phyloP scores from a whole-genome alignment of 2,329 filamentous ascomycete species.

The Ceratocystiopsis minuta region DNA sequence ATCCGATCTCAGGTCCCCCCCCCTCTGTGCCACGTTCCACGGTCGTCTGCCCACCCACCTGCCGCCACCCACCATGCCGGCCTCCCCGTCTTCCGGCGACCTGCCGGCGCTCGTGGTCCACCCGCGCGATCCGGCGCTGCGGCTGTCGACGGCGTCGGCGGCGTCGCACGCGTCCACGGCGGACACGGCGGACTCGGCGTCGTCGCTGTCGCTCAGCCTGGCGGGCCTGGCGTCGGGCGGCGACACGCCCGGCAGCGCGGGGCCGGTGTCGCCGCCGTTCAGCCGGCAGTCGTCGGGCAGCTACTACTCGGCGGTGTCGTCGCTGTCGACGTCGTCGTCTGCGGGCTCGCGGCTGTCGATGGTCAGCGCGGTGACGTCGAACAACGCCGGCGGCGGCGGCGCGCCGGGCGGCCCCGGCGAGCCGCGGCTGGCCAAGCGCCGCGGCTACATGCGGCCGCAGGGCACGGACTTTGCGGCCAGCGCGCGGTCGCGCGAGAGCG shows the following conservation, averaged over 20 bases:
- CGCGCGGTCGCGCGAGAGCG: conserved; percentile 77
- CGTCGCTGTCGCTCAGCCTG: conserved; percentile 38
- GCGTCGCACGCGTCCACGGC: no score
- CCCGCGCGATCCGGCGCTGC: no score
- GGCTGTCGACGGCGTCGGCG: no score
- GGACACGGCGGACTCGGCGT: conserved; percentile 22
- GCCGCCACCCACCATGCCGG: no score
- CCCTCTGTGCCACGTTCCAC: no score
- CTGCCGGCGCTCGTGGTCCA: no score
- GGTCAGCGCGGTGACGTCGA: conserved; percentile 25
- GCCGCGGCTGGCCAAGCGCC: conserved; percentile 29
- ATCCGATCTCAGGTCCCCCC: no score
- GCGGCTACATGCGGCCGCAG: conserved; percentile 77
- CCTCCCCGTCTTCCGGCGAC: no score
- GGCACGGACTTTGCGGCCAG: conserved; percentile 81
- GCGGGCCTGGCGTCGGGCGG: conserved; percentile 27
- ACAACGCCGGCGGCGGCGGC: conserved; percentile 17
- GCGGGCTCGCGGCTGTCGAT: conserved; percentile 43
- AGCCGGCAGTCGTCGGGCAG: conserved; percentile 49
- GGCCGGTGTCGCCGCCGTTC: conserved; percentile 24
- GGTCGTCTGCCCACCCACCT: no score
- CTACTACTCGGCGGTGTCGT: conserved; percentile 28
- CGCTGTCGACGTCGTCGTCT: conserved; percentile 17
- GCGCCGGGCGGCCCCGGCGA: conserved; percentile 16
- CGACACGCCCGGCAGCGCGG: conserved; percentile 24